A percentile compares a stretch with the other conserved stretches of the same genome.
phyloP scores from a whole-genome alignment of 768 basidiomycete species.

The Psilocybe azurescens region DNA sequence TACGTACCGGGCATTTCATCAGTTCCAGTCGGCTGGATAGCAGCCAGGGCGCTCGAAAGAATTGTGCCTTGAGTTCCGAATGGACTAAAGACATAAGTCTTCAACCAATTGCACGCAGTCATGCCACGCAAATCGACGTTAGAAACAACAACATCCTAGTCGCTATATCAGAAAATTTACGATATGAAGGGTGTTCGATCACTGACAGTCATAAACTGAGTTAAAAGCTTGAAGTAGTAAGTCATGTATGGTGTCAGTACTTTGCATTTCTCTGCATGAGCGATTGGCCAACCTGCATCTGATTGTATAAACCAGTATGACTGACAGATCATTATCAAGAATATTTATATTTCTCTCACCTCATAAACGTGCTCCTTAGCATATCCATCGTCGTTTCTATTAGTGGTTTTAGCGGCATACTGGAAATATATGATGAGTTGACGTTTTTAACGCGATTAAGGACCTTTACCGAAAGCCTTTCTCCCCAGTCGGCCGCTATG shows the following conservation, averaged over 20 bases:
- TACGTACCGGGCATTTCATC: neutral
- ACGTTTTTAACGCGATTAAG: neutral
- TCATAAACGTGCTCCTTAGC: conserved; percentile 1
- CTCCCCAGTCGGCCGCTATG: neutral
- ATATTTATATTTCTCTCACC: neutral
- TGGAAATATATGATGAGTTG: neutral
- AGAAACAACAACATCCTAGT: neutral
- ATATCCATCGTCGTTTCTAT: neutral
- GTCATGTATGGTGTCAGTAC: neutral
- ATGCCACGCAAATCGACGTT: conserved; percentile 2
- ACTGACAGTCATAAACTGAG: neutral
- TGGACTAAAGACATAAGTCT: neutral
- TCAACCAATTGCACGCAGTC: neutral
- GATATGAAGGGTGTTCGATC: neutral
- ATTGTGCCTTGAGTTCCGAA: neutral
- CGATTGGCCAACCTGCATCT: neutral
- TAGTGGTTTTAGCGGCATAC: neutral
- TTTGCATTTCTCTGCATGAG: neutral
- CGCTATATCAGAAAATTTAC: neutral
- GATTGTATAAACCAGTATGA: neutral
- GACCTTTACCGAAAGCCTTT: neutral
- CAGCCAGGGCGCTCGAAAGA: neutral
- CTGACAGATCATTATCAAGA: neutral
- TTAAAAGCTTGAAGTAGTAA: neutral
- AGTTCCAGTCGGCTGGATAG: neutral